Evolutionary conservation across 352 stramenopile genomes (phyloP).

Genomic region (Pythium aquatile): DNA sequence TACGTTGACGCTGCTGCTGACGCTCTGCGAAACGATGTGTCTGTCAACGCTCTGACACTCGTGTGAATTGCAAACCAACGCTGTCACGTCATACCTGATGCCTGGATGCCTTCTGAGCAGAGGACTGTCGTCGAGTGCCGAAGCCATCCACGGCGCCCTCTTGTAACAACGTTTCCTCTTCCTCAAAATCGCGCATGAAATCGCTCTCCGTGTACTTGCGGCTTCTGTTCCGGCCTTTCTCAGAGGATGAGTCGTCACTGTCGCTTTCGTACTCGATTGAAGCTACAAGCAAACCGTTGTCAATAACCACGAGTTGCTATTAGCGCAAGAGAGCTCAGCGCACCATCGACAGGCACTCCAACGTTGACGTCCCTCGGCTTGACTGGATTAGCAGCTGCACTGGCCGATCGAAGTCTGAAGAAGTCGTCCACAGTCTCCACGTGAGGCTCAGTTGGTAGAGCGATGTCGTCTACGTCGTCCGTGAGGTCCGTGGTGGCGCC

Average conservation of each 20-base stretch:
- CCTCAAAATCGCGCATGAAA: slow-evolving; percentile 80
- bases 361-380: slow-evolving; percentile 1
- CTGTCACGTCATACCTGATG: slow-evolving; percentile 17
- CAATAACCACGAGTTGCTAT: neutral
- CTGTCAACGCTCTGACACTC: neutral
- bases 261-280: slow-evolving; percentile 34
- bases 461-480: slow-evolving; percentile 9
- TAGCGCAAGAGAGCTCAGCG: neutral
- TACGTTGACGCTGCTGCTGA: slow-evolving; percentile 29
- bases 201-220: slow-evolving; percentile 74
- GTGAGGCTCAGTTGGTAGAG: neutral
- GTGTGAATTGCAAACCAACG: neutral
- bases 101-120: neutral
- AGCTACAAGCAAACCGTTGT: slow-evolving; percentile 2
- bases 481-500: slow-evolving; percentile 18
- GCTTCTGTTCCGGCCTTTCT: slow-evolving; percentile 38
- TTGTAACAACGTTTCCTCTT: slow-evolving; percentile 45
- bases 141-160: slow-evolving; percentile 29
- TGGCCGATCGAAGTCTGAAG: slow-evolving; percentile 41
- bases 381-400: neutral
- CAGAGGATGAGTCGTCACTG: slow-evolving; percentile 39
- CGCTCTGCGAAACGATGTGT: neutral
- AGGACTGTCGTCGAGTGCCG: slow-evolving; percentile 9
- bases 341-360: slow-evolving; percentile 15
- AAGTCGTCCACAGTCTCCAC: slow-evolving; percentile 60